A percentile compares a stretch with the other conserved stretches of the same genome.
phyloP scores from a whole-genome alignment of 805 yeast genomes.

The Millerago galiae region DNA sequence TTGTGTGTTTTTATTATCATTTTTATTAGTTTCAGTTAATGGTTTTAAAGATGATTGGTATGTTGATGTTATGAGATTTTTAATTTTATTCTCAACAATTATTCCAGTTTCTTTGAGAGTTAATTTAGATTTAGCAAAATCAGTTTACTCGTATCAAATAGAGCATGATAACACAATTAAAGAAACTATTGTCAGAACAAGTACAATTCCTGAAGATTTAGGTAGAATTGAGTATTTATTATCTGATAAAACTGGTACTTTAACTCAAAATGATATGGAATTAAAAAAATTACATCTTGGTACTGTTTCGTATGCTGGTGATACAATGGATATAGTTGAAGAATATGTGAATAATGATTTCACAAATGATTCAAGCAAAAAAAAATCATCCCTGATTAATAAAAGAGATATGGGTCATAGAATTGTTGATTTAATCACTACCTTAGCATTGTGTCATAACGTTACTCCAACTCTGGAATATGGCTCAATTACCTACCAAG shows the following conservation, averaged over 20 bases:
- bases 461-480: slow-evolving; percentile 91
- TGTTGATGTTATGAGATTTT: slow-evolving; percentile 81
- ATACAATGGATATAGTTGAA: slow-evolving; percentile 82
- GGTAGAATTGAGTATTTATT: slow-evolving; percentile 92
- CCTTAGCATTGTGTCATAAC: slow-evolving; percentile 92
- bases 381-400: slow-evolving; percentile 20
- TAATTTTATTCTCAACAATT: slow-evolving; percentile 88
- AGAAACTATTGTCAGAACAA: slow-evolving; percentile 89
- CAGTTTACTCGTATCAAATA: slow-evolving; percentile 92
- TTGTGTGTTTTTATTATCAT: slow-evolving; percentile 74
- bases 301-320: slow-evolving; percentile 85
- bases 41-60: slow-evolving; percentile 81
- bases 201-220: slow-evolving; percentile 95
- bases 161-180: slow-evolving; percentile 80
- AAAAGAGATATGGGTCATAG: slow-evolving; percentile 68
- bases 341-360: slow-evolving; percentile 44
- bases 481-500: slow-evolving; percentile 78
- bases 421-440: slow-evolving; percentile 73
- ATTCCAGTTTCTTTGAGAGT: slow-evolving; percentile 95
- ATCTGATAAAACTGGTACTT: slow-evolving; percentile 94
- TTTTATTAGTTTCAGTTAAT: slow-evolving; percentile 70
- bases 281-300: slow-evolving; percentile 90
- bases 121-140: slow-evolving; percentile 89
- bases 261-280: slow-evolving; percentile 98
- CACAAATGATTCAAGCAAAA: slow-evolving; percentile 11